Percentiles rank a stretch among this genome's conserved stretches.
These are phyloP conservation scores for Erodium trifolium DNA, from an alignment of 441 rosid genomes.

Conservation along the genomic window DNA sequence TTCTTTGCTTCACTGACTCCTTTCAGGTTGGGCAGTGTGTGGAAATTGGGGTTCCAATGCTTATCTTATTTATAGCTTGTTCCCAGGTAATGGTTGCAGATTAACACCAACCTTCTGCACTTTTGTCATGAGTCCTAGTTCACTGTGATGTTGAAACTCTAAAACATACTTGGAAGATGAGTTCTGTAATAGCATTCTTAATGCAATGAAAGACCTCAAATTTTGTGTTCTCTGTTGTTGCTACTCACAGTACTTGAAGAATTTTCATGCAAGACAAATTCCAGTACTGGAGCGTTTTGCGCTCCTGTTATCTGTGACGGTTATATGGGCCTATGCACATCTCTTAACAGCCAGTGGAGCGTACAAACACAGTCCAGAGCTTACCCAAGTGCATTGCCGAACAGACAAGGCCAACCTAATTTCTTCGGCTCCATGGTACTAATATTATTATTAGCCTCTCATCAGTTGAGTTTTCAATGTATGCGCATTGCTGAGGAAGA, in stretches of 20 bases:
- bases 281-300: slow-evolving; percentile 89
- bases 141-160: background rate
- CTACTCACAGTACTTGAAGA: slow-evolving; percentile 67
- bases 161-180: background rate
- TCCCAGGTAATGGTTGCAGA: slow-evolving; percentile 55
- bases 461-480: background rate
- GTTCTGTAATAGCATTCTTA: background rate
- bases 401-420: slow-evolving; percentile 95
- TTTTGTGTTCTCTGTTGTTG: background rate
- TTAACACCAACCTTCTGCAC: background rate
- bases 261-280: slow-evolving; percentile 48
- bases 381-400: slow-evolving; percentile 80
- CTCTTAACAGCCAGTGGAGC: slow-evolving; percentile 95
- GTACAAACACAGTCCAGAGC: slow-evolving; percentile 73
- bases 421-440: slow-evolving; percentile 90
- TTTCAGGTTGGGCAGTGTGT: slow-evolving; percentile 79
- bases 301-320: slow-evolving; percentile 60
- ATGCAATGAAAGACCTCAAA: background rate
- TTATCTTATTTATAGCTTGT: slow-evolving; percentile 66
- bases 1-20: background rate
- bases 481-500: background rate
- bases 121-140: background rate
- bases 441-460: slow-evolving; percentile 1
- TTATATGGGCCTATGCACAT: slow-evolving; percentile 97
- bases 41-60: slow-evolving; percentile 92